phyloP scores from a whole-genome alignment of 176 grass and related monocot species.

The Alloteropsis semialata region DNA sequence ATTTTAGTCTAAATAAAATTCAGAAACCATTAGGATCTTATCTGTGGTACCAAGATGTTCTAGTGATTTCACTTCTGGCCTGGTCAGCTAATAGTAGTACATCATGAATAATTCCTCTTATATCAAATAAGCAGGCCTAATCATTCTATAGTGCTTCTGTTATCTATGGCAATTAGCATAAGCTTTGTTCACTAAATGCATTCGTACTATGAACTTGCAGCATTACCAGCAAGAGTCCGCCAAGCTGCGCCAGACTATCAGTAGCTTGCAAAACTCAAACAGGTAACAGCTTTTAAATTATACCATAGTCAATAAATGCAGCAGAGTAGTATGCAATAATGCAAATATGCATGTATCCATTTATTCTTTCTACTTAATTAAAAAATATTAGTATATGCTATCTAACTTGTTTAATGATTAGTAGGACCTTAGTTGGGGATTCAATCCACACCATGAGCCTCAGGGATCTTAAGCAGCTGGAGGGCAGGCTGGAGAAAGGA shows the following conservation, averaged over 20 bases:
- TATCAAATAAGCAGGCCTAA: background rate
- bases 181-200: constrained; percentile 1
- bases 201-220: constrained; percentile 34
- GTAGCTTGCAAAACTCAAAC: constrained; percentile 67
- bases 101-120: background rate
- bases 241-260: constrained; percentile 73
- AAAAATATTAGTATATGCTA: background rate
- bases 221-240: constrained; percentile 81
- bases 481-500: constrained; percentile 67
- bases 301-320: background rate
- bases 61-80: background rate
- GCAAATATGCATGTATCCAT: background rate
- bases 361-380: background rate
- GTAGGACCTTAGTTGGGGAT: constrained; percentile 64
- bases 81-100: background rate
- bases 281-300: constrained; percentile 47
- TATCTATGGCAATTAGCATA: background rate
- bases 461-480: constrained; percentile 69
- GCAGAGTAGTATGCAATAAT: background rate
- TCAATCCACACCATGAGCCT: constrained; percentile 43
- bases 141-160: background rate
- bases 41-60: background rate
- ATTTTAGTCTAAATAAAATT: background rate
- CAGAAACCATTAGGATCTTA: background rate
- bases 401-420: constrained; percentile 27